Conservation (phyloP, 345 rosid genomes). For the Murraya paniculata region DNA sequence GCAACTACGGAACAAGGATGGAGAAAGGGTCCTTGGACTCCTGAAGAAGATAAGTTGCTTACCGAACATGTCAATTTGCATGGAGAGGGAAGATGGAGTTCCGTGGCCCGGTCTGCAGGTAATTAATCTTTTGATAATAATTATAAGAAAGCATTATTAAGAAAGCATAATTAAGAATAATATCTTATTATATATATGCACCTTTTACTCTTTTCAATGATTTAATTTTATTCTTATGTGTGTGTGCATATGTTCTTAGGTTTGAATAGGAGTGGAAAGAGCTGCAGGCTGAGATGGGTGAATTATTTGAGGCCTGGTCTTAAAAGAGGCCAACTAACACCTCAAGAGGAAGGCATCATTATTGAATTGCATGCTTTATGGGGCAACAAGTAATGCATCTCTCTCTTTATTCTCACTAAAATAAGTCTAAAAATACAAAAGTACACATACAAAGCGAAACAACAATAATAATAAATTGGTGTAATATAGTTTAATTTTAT, state of each 20-base stretch:
- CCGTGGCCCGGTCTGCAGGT: constrained; percentile 67
- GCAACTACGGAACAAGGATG: constrained; percentile 41
- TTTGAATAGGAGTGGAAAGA: constrained; percentile 77
- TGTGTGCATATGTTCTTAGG: constrained; percentile 31
- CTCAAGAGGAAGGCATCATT: constrained; percentile 82
- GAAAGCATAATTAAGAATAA: no score
- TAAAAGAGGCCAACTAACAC: constrained; percentile 75
- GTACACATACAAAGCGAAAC: background rate
- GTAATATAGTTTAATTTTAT: background rate
- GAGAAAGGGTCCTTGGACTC: constrained; percentile 92
- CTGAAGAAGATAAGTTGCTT: constrained; percentile 72
- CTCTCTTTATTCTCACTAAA: background rate
- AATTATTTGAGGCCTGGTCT: constrained; percentile 89
- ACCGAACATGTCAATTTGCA: constrained; percentile 47
- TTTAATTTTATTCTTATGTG: no score
- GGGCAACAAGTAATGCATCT: constrained; percentile 75
- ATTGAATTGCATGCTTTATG: constrained; percentile 77
- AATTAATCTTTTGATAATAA: background rate
- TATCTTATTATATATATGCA: no score
- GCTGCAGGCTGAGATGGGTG: constrained; percentile 93
- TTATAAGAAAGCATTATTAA: background rate
- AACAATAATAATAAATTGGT: background rate
- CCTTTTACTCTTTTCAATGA: no score
- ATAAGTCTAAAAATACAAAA: background rate
- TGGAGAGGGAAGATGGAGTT: constrained; percentile 90